These are phyloP conservation scores for Backusella circina DNA, from an alignment of 192 early-diverging fungal genomes.

Conservation along the genomic window DNA sequence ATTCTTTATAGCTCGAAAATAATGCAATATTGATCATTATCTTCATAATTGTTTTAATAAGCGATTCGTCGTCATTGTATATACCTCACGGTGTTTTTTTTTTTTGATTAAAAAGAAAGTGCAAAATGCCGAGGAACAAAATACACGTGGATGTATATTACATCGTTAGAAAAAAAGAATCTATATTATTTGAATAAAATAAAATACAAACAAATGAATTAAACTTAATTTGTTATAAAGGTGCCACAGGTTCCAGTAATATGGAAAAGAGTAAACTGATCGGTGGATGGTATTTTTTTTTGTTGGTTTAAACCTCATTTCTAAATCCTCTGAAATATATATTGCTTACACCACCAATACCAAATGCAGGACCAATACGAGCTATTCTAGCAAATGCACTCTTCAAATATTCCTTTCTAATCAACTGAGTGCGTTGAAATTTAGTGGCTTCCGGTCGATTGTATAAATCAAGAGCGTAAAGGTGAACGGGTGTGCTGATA, in stretches of 20 bases:
- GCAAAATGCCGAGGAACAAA: background rate
- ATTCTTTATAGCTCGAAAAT: background rate
- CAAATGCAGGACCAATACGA: slow-evolving; percentile 44
- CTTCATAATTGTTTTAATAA: background rate
- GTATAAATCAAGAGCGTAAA: slow-evolving; percentile 44
- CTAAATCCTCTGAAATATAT: slow-evolving; percentile 19
- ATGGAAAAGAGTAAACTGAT: background rate
- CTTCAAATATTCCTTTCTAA: slow-evolving; percentile 34
- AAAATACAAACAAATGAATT: background rate
- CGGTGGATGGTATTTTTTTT: background rate
- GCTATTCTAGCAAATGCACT: slow-evolving; percentile 39
- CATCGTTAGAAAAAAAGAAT: background rate
- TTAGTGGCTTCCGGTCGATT: slow-evolving; percentile 20
- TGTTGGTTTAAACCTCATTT: background rate
- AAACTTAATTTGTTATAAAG: background rate
- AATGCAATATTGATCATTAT: background rate
- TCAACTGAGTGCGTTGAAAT: slow-evolving; percentile 10
- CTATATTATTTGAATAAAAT: background rate
- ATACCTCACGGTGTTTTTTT: too few relatives aligned
- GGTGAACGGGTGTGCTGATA: slow-evolving; percentile 37
- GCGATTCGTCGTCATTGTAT: background rate
- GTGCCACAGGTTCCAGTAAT: background rate
- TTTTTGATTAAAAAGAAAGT: background rate
- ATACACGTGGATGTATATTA: background rate
- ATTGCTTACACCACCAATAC: slow-evolving; percentile 43